Conservation (phyloP, 1,139 yeast genomes). For the Debaryomyces psychrophilus region DNA sequence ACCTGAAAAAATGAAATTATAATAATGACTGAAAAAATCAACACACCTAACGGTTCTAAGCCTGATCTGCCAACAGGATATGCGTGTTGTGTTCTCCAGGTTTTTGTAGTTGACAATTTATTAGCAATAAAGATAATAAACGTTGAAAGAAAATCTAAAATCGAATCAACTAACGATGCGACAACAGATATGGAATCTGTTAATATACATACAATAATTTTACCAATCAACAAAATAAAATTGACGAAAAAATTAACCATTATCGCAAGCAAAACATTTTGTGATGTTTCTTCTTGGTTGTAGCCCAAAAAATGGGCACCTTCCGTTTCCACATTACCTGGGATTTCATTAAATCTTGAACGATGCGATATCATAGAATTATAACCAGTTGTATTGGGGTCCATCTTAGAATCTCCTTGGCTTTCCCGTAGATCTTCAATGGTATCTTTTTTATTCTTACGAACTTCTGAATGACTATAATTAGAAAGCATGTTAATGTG, state of each 20-base stretch:
- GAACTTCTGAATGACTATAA: slow-evolving; percentile 42
- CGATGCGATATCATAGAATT: slow-evolving; percentile 20
- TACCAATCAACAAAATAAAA: slow-evolving; percentile 61
- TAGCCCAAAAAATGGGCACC: slow-evolving; percentile 57
- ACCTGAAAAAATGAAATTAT: slow-evolving; percentile 75
- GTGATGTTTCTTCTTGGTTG: slow-evolving; percentile 44
- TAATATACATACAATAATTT: slow-evolving; percentile 59
- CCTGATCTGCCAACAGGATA: slow-evolving; percentile 75
- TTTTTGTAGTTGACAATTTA: slow-evolving; percentile 56
- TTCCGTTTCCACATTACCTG: slow-evolving; percentile 61
- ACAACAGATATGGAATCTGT: slow-evolving; percentile 74
- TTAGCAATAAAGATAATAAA: slow-evolving; percentile 70
- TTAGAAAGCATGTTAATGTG: slow-evolving; percentile 66
- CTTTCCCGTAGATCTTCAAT: slow-evolving; percentile 17
- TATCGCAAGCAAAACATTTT: slow-evolving; percentile 60
- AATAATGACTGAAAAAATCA: slow-evolving; percentile 72
- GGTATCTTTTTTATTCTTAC: slow-evolving; percentile 29
- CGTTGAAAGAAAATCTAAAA: slow-evolving; percentile 74
- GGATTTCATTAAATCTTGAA: slow-evolving; percentile 49
- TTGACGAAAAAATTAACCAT: slow-evolving; percentile 66
- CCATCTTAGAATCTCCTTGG: neutral
- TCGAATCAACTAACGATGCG: slow-evolving; percentile 78
- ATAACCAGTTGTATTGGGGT: slow-evolving; percentile 9
- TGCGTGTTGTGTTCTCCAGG: slow-evolving; percentile 49
- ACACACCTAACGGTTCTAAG: slow-evolving; percentile 77